These are phyloP conservation scores for Erysimum cheiri DNA, from an alignment of 441 rosid species.

Conservation along the genomic window DNA sequence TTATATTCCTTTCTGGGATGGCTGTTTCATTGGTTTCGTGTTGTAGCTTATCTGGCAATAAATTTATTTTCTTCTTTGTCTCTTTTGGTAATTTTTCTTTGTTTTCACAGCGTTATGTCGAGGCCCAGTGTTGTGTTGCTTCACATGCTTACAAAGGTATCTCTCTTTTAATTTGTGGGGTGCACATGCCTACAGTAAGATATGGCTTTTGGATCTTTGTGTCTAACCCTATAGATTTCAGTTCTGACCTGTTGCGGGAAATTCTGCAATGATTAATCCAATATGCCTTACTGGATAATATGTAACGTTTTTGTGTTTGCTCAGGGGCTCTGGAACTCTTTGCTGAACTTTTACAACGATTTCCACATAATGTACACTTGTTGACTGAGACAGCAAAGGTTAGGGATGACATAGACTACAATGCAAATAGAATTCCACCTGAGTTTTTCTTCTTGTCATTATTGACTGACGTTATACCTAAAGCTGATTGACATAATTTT, in stretches of 20 bases:
- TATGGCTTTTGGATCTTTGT: constrained; percentile 13
- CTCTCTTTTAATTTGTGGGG: constrained; percentile 12
- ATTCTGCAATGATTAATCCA: constrained; percentile 6
- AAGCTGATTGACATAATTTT: constrained; percentile 22
- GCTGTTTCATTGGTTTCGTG: constrained; percentile 2
- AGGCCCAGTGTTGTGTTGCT: constrained; percentile 91
- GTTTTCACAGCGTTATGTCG: constrained; percentile 84
- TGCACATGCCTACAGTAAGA: constrained; percentile 7
- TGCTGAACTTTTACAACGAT: constrained; percentile 81
- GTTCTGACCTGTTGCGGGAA: constrained; percentile 7
- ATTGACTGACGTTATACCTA: constrained; percentile 2
- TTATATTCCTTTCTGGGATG: neutral
- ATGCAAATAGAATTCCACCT: neutral
- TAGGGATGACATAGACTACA: constrained; percentile 13
- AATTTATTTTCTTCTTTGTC: neutral
- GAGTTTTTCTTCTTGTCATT: neutral
- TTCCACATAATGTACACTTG: constrained; percentile 83
- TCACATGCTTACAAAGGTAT: constrained; percentile 95
- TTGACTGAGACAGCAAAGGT: constrained; percentile 98
- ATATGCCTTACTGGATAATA: neutral
- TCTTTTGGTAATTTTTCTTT: neutral
- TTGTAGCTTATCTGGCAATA: constrained; percentile 12
- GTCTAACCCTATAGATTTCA: constrained; percentile 31
- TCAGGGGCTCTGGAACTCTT: constrained; percentile 93
- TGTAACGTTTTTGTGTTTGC: constrained; percentile 24